Evolutionary conservation across 1,284 basidiomycete genomes (phyloP), one percentile per base, ranked within the genome.

Genomic region (Ganoderma meredithae): DNA sequence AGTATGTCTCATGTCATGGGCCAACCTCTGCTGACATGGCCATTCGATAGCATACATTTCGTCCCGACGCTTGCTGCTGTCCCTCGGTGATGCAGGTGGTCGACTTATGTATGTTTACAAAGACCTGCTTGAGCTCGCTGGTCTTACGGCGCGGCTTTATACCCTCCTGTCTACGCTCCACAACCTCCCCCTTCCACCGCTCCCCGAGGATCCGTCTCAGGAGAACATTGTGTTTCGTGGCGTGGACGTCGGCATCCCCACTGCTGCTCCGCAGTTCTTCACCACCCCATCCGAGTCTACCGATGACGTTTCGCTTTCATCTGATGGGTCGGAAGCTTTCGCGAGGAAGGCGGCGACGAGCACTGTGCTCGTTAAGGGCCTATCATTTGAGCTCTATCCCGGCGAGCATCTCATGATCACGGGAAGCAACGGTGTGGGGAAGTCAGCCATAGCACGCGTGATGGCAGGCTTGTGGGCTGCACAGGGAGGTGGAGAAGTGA

Each of bases 401-500:
- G 94, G 95, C 6, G 93, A 98, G 79, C 97, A 98, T 78, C 83
- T 97, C 5, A 93, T 98, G 87, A 95, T 99, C 76, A 97, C 95
- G 0, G 97, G 97, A 0, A 92, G 93, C 72, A 96, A 95, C 73
- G 95, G 95, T 0, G 95, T 97, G 1, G 97, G 97, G 0, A 99
- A 99, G 84, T 97, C 96, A 0, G 91, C 95, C 6, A 90, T 99
- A 40, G 96, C 96, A 0, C 87, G 97, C 10, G 93, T 99, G 9
- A 83, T 98, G 4, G 95, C 95, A 1, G 94, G 95, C 8, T 82
- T 99, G 3, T 99, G 97, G 97, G 86, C 88, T 0, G 83, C 87
- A 73, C 88, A 77, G 76, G 90, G 80, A 73, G 79, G 80, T 9
- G 74, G 84, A 25, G 70, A 76, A 72, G 77, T 89, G 66, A 75